Evolutionary conservation across 164 flowering plant species (phyloP).

Genomic region (Stephania cephalantha): DNA sequence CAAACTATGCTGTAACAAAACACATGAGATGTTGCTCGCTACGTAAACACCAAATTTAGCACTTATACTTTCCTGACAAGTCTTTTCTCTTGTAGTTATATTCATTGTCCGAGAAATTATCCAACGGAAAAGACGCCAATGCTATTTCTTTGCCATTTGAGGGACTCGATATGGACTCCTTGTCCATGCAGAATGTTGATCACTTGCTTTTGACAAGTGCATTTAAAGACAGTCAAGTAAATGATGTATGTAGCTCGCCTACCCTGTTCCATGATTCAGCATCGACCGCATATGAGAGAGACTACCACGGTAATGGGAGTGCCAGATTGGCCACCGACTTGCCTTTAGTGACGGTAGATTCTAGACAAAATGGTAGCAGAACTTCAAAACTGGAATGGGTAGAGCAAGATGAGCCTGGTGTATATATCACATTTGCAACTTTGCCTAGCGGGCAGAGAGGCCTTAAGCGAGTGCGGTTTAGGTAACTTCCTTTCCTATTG

Average conservation of each 20-base stretch:
- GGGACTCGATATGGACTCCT: conserved; percentile 17
- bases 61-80: background rate
- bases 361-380: conserved; percentile 18
- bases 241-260: conserved; percentile 28
- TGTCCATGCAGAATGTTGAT: conserved; percentile 7
- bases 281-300: conserved; percentile 18
- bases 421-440: conserved; percentile 47
- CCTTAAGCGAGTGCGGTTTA: conserved; percentile 66
- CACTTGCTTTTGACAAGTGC: conserved; percentile 7
- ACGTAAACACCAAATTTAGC: background rate
- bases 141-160: conserved; percentile 6
- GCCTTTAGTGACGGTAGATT: conserved; percentile 10
- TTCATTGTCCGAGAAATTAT: conserved; percentile 31
- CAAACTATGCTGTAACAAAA: background rate
- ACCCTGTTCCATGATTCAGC: conserved; percentile 22
- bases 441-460: conserved; percentile 51
- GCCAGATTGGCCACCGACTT: conserved; percentile 23
- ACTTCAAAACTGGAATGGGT: conserved; percentile 43
- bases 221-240: conserved; percentile 21
- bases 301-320: background rate
- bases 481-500: conserved; percentile 33
- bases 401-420: conserved; percentile 71
- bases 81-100: conserved; percentile 35
- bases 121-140: conserved; percentile 23
- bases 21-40: background rate